These are phyloP conservation scores for Avicennia marina DNA, from an alignment of 257 asterid species.

Conservation along the genomic window DNA sequence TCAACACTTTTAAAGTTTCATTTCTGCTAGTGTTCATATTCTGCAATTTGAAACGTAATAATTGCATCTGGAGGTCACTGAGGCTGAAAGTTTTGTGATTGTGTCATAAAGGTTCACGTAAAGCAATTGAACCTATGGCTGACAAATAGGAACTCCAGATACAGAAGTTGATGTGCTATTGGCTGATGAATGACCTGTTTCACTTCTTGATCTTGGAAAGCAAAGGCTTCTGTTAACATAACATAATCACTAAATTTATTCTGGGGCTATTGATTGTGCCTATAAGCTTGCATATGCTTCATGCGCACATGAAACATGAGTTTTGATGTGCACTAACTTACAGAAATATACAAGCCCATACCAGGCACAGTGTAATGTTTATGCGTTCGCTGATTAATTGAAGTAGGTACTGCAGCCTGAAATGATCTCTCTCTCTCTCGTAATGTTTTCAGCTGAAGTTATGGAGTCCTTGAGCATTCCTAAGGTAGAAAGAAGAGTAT, in stretches of 20 bases:
- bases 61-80: no score
- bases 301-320: not conserved
- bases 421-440: not conserved
- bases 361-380: no score
- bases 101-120: no score
- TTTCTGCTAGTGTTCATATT: no score
- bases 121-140: not conserved
- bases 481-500: constrained; percentile 81
- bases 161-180: not conserved
- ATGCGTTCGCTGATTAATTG: not conserved
- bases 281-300: not conserved
- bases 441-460: constrained; percentile 59
- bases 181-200: not conserved
- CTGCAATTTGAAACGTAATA: no score
- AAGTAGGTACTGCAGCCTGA: constrained; percentile 4
- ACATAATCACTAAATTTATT: not conserved
- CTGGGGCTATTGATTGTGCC: not conserved
- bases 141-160: not conserved
- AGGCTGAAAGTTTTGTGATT: no score
- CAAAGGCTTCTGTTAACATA: not conserved
- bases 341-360: not conserved
- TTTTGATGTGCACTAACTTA: not conserved
- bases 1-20: no score
- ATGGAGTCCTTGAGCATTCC: constrained; percentile 89
- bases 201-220: not conserved